Percentiles rank a stretch among this genome's conserved stretches.
These are phyloP conservation scores for Sapria himalayana DNA, from an alignment of 345 rosid species.

Conservation along the genomic window DNA sequence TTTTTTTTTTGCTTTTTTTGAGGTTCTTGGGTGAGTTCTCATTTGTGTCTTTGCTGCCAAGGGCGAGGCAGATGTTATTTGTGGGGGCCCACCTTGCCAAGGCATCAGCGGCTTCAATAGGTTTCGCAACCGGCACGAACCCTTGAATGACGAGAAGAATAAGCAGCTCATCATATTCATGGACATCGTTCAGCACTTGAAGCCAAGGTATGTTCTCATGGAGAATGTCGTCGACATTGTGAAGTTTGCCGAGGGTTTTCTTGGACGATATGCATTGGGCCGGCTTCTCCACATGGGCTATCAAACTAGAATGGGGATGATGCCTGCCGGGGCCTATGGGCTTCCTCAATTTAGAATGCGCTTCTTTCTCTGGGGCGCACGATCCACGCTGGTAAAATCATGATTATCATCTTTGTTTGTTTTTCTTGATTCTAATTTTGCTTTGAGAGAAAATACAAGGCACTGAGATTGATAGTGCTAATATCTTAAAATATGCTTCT, in stretches of 20 bases:
- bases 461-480: too few species aligned
- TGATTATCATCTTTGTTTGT: background rate
- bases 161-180: conserved; percentile 38
- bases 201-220: conserved; percentile 54
- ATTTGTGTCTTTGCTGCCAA: conserved; percentile 6
- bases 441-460: too few species aligned
- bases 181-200: conserved; percentile 43
- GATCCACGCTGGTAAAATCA: conserved; percentile 20
- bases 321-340: conserved; percentile 83
- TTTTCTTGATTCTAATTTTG: too few species aligned
- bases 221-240: conserved; percentile 67
- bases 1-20: background rate
- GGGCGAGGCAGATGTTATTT: conserved; percentile 54
- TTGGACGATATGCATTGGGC: conserved; percentile 55
- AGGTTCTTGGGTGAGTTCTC: background rate
- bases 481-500: too few species aligned
- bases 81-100: conserved; percentile 88
- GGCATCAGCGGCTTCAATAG: conserved; percentile 70
- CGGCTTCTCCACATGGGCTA: conserved; percentile 42
- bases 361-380: conserved; percentile 70
- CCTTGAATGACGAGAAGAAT: conserved; percentile 43
- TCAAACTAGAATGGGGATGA: conserved; percentile 54
- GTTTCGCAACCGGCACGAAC: conserved; percentile 25
- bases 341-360: conserved; percentile 70
- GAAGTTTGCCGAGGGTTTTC: conserved; percentile 29